Evolutionary conservation across 106 monocot genomes (phyloP).

Genomic region (Dioscorea dumetorum): DNA sequence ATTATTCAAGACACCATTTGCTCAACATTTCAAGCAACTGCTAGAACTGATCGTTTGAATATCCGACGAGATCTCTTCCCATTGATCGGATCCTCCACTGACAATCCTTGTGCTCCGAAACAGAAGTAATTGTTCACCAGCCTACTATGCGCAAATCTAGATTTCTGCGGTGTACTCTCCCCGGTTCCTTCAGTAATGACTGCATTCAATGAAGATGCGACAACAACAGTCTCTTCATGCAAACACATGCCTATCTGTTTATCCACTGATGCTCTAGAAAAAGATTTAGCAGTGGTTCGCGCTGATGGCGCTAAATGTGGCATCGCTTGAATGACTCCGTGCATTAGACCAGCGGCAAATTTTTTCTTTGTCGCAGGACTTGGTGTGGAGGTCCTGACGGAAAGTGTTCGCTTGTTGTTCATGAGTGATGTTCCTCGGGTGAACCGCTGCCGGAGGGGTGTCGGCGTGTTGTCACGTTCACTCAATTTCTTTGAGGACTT

Average conservation of each 20-base stretch:
- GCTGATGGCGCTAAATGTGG: constrained; percentile 35
- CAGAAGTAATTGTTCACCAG: constrained; percentile 70
- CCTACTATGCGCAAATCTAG: constrained; percentile 22
- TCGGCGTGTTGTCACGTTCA: constrained; percentile 36
- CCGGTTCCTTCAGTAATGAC: constrained; percentile 4
- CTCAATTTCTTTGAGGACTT: constrained; percentile 26
- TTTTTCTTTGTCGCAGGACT: constrained; percentile 67
- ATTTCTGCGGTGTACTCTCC: constrained; percentile 15
- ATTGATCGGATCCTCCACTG: constrained; percentile 22
- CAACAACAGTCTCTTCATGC: constrained; percentile 17
- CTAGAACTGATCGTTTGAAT: constrained; percentile 31
- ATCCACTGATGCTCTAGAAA: constrained; percentile 17
- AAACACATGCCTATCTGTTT: constrained; percentile 26
- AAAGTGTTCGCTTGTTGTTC: constrained; percentile 60
- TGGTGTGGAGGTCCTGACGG: constrained; percentile 38
- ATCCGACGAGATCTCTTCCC: constrained; percentile 19
- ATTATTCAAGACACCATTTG: no score
- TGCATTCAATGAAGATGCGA: constrained; percentile 24
- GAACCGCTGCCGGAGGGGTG: constrained; percentile 60
- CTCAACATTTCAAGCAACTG: constrained; percentile 28
- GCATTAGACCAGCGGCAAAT: constrained; percentile 50
- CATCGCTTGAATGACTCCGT: constrained; percentile 71
- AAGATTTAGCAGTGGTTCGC: constrained; percentile 15
- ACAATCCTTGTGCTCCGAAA: constrained; percentile 59
- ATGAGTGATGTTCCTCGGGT: constrained; percentile 34